These are phyloP conservation scores for Perkinsus chesapeaki DNA, from an alignment of 169 alveolate genomes.

Conservation along the genomic window DNA sequence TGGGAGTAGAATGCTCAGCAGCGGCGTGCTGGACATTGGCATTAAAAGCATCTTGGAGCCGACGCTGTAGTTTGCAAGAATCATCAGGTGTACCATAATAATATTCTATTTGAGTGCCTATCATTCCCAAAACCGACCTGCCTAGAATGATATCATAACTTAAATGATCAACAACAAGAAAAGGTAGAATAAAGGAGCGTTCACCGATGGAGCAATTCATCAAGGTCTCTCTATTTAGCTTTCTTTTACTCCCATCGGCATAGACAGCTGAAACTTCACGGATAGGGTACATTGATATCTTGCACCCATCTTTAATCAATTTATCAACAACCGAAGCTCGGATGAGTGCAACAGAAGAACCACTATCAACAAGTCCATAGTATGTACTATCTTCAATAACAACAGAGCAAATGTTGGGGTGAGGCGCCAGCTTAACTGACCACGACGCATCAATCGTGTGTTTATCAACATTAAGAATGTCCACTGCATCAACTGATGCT, in stretches of 20 bases:
- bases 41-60: neutral
- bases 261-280: neutral
- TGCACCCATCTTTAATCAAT: neutral
- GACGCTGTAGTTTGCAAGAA: neutral
- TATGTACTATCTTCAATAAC: neutral
- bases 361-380: neutral
- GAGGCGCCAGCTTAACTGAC: neutral
- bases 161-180: neutral
- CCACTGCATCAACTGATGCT: neutral
- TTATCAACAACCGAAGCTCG: neutral
- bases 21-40: neutral
- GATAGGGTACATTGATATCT: neutral
- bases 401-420: neutral
- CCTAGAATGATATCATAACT: neutral
- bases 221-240: neutral
- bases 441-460: neutral
- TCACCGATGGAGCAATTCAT: neutral
- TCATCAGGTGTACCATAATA: neutral
- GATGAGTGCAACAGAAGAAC: neutral
- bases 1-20: neutral
- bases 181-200: neutral
- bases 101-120: neutral
- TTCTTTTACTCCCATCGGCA: neutral
- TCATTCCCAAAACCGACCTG: neutral
- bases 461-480: neutral